Evolutionary conservation across 768 basidiomycete genomes (phyloP).

Genomic region (Megacollybia marginata): DNA sequence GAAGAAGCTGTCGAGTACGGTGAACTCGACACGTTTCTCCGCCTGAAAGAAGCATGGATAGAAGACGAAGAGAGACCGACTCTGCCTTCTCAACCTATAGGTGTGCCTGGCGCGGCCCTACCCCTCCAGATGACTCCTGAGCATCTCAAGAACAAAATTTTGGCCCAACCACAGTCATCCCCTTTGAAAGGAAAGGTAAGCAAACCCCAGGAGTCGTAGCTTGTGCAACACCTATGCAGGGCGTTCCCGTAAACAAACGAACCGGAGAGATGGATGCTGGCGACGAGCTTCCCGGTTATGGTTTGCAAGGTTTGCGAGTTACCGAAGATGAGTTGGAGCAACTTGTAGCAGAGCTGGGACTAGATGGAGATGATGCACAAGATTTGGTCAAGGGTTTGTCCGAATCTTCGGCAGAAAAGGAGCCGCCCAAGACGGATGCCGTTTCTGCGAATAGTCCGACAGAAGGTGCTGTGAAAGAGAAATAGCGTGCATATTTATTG

Average conservation of each 20-base stretch:
- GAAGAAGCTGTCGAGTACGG: slow-evolving; percentile 81
- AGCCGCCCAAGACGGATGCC: slow-evolving; percentile 1
- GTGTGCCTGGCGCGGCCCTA: slow-evolving; percentile 71
- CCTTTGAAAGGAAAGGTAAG: slow-evolving; percentile 34
- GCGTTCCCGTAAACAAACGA: slow-evolving; percentile 45
- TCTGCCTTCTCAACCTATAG: slow-evolving; percentile 54
- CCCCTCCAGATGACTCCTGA: slow-evolving; percentile 80
- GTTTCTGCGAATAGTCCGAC: background rate
- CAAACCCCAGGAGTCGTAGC: too few species aligned
- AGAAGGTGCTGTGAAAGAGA: slow-evolving; percentile 8
- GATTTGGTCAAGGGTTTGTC: slow-evolving; percentile 64
- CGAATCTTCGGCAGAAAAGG: slow-evolving; percentile 8
- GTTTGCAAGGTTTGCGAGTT: slow-evolving; percentile 69
- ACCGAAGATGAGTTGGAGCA: slow-evolving; percentile 68
- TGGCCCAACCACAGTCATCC: slow-evolving; percentile 34
- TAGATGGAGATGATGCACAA: slow-evolving; percentile 70
- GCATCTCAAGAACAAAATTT: slow-evolving; percentile 51
- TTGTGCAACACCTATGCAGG: too few species aligned
- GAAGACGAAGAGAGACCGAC: slow-evolving; percentile 53
- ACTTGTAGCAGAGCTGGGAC: slow-evolving; percentile 67
- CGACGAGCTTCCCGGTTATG: slow-evolving; percentile 60
- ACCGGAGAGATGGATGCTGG: slow-evolving; percentile 56
- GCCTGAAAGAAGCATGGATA: slow-evolving; percentile 66
- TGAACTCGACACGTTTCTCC: slow-evolving; percentile 65
- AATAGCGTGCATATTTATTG: background rate